These are phyloP conservation scores for Kwoniella shivajii DNA, from an alignment of 1,284 basidiomycete genomes.

Conservation along the genomic window DNA sequence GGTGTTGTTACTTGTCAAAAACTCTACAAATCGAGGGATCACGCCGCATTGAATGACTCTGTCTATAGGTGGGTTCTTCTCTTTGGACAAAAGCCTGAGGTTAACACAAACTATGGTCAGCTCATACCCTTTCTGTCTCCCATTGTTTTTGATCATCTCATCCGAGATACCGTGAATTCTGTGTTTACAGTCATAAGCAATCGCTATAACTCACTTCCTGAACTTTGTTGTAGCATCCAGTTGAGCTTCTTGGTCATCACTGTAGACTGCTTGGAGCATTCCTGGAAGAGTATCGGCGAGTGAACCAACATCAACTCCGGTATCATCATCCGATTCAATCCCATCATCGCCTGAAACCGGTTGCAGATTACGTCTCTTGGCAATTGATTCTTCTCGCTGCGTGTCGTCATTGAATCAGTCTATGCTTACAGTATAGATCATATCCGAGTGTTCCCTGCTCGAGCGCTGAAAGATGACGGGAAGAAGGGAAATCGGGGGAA, in stretches of 20 bases:
- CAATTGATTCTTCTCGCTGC: slow-evolving; percentile 87
- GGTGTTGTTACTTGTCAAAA: slow-evolving; percentile 80
- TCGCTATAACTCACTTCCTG: slow-evolving; percentile 65
- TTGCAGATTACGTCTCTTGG: slow-evolving; percentile 90
- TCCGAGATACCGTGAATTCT: too few species aligned
- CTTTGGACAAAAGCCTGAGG: slow-evolving; percentile 88
- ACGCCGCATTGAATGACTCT: slow-evolving; percentile 97
- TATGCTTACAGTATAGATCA: not conserved
- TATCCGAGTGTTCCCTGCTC: not conserved
- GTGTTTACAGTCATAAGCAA: not conserved
- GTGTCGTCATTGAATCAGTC: not conserved
- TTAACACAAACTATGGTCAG: slow-evolving; percentile 7
- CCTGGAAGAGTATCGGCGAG: slow-evolving; percentile 60
- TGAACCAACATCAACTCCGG: slow-evolving; percentile 57
- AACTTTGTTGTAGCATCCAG: slow-evolving; percentile 94
- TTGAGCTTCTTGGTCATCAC: slow-evolving; percentile 86
- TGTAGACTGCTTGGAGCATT: slow-evolving; percentile 93
- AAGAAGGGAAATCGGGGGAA: not conserved
- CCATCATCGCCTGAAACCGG: slow-evolving; percentile 61
- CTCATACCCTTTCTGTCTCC: not conserved
- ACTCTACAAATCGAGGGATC: slow-evolving; percentile 95
- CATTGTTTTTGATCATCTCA: too few species aligned
- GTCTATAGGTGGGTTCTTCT: slow-evolving; percentile 99
- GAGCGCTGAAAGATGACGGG: not conserved
- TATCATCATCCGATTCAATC: slow-evolving; percentile 77